Conservation (phyloP, 768 basidiomycete genomes). For the Cystofilobasidium capitatum region DNA sequence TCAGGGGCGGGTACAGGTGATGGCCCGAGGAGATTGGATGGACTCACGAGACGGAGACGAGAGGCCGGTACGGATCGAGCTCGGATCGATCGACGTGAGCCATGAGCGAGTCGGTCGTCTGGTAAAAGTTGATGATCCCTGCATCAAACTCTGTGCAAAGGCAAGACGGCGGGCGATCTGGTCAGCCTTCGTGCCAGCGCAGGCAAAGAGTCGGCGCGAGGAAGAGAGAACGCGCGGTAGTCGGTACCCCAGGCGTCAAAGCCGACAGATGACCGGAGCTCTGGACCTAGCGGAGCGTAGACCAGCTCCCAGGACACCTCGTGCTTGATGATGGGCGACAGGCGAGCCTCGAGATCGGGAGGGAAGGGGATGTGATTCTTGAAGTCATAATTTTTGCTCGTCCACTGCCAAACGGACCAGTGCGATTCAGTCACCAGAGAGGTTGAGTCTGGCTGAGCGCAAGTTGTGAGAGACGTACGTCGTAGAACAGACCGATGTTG, state of each 20-base stretch:
- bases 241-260: slow-evolving; percentile 68
- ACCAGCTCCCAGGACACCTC: slow-evolving; percentile 62
- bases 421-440: neutral
- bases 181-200: too few relatives aligned
- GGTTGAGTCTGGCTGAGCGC: neutral
- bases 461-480: slow-evolving; percentile 33
- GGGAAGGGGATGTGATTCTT: slow-evolving; percentile 58
- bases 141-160: slow-evolving; percentile 69
- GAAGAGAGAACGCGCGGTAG: slow-evolving; percentile 53
- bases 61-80: slow-evolving; percentile 78
- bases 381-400: slow-evolving; percentile 89
- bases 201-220: neutral
- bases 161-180: slow-evolving; percentile 7
- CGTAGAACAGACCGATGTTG: slow-evolving; percentile 91
- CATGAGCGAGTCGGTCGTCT: slow-evolving; percentile 84
- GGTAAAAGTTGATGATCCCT: slow-evolving; percentile 94
- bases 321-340: slow-evolving; percentile 57
- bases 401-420: slow-evolving; percentile 56
- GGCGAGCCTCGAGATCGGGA: slow-evolving; percentile 43
- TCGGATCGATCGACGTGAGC: slow-evolving; percentile 97
- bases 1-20: neutral
- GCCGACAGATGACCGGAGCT: slow-evolving; percentile 37
- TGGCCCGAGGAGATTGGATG: too few relatives aligned
- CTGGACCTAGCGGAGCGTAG: slow-evolving; percentile 35
- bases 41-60: slow-evolving; percentile 84